Evolutionary conservation across 2,329 filamentous ascomycete species (phyloP).

Genomic region (Plectosphaerella plurivora): DNA sequence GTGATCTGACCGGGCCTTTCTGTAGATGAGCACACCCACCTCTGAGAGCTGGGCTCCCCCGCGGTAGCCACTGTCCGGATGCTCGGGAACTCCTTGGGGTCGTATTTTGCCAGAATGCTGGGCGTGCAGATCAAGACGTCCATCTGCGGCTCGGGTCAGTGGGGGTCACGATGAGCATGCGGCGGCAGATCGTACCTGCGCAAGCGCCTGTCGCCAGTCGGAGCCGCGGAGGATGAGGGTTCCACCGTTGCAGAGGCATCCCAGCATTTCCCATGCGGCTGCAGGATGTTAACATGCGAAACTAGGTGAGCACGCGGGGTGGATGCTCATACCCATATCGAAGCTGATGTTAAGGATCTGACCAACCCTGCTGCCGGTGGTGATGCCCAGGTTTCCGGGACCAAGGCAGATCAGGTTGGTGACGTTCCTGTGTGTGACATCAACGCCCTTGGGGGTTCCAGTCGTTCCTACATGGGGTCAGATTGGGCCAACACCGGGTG

Average conservation of each 20-base stretch:
- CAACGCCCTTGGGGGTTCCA: constrained; percentile 52
- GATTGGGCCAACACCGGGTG: background rate
- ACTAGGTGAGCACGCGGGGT: background rate
- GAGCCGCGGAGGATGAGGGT: constrained; percentile 48
- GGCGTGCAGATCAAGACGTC: constrained; percentile 53
- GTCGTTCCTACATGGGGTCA: constrained; percentile 31
- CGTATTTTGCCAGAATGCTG: constrained; percentile 47
- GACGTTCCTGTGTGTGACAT: constrained; percentile 50
- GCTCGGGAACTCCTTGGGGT: constrained; percentile 40
- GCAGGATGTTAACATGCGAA: background rate
- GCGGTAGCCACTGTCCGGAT: constrained; percentile 49
- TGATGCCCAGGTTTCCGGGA: constrained; percentile 46
- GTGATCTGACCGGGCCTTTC: background rate
- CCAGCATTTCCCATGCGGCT: constrained; percentile 58
- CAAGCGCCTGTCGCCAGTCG: constrained; percentile 41
- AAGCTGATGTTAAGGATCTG: constrained; percentile 55
- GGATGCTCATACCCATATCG: constrained; percentile 48
- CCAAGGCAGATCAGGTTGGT: constrained; percentile 46
- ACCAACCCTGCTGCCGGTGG: constrained; percentile 43
- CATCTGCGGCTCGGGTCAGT: constrained; percentile 24
- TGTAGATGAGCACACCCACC: constrained; percentile 21
- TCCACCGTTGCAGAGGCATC: constrained; percentile 52
- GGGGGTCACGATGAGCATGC: background rate
- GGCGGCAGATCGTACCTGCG: constrained; percentile 27
- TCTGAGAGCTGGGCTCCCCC: constrained; percentile 46